Evolutionary conservation across 768 basidiomycete species (phyloP).

Genomic region (Chalciporus piperatus): DNA sequence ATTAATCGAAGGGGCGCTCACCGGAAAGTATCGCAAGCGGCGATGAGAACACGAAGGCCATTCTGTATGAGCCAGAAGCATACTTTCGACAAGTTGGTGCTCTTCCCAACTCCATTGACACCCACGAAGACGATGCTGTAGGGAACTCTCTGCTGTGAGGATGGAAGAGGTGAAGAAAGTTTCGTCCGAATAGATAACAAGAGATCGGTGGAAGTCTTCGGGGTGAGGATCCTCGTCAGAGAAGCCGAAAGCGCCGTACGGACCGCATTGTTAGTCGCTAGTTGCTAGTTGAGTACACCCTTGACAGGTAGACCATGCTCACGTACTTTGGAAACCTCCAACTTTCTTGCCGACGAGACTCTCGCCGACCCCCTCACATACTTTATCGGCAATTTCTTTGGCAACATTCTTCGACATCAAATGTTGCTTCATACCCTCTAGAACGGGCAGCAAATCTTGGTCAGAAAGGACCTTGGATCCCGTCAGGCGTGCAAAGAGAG

Average conservation of each 20-base stretch:
- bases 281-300: slow-evolving; percentile 9
- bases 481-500: slow-evolving; percentile 81
- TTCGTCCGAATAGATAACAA: slow-evolving; percentile 91
- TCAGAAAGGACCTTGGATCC: slow-evolving; percentile 81
- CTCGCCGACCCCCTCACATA: slow-evolving; percentile 93
- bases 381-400: slow-evolving; percentile 89
- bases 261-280: slow-evolving; percentile 85
- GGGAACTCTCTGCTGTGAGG: slow-evolving; percentile 75
- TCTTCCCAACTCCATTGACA: slow-evolving; percentile 98
- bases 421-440: slow-evolving; percentile 95
- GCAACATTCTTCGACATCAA: slow-evolving; percentile 99
- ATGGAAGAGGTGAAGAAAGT: slow-evolving; percentile 66
- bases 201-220: slow-evolving; percentile 96
- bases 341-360: slow-evolving; percentile 88
- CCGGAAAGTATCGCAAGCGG: slow-evolving; percentile 98
- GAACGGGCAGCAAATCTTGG: slow-evolving; percentile 79
- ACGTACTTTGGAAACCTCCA: slow-evolving; percentile 83
- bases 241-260: slow-evolving; percentile 79
- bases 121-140: slow-evolving; percentile 97
- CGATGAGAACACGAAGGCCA: slow-evolving; percentile 87
- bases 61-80: slow-evolving; percentile 99
- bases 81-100: slow-evolving; percentile 96
- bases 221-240: slow-evolving; percentile 91
- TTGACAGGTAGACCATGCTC: neutral
- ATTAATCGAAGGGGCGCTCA: slow-evolving; percentile 28